A percentile compares a stretch with the other conserved stretches of the same genome.
These are phyloP conservation scores for Penicillium sp. DNA, from an alignment of 2,329 filamentous ascomycete species.

Conservation along the genomic window DNA sequence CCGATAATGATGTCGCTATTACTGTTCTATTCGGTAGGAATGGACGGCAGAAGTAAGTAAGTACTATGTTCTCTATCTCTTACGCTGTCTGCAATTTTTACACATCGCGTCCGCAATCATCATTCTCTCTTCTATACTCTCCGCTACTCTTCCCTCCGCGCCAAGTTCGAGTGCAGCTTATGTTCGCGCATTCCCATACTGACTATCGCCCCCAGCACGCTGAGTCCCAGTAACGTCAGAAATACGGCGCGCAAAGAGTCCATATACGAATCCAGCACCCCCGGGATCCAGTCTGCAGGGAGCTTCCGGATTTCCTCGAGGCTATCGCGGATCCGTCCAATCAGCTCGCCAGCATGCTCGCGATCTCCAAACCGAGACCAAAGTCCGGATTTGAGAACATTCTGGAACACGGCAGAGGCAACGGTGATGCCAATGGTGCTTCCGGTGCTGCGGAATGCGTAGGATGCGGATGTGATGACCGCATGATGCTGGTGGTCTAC, in stretches of 20 bases:
- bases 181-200: slow-evolving; percentile 69
- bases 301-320: slow-evolving; percentile 62
- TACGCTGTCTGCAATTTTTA: too few relatives aligned
- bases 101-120: too few relatives aligned
- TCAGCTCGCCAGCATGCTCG: slow-evolving; percentile 58
- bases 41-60: too few relatives aligned
- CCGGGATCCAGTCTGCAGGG: slow-evolving; percentile 61
- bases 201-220: slow-evolving; percentile 51
- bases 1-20: too few relatives aligned
- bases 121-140: too few relatives aligned
- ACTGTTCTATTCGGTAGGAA: too few relatives aligned
- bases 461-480: slow-evolving; percentile 75
- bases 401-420: slow-evolving; percentile 75
- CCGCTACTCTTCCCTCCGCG: too few relatives aligned
- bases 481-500: slow-evolving; percentile 79
- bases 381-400: slow-evolving; percentile 59
- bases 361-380: slow-evolving; percentile 59
- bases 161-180: slow-evolving; percentile 58
- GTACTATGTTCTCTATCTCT: too few relatives aligned
- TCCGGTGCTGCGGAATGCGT: slow-evolving; percentile 68
- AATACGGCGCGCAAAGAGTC: slow-evolving; percentile 69
- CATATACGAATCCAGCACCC: slow-evolving; percentile 65
- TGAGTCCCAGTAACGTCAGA: slow-evolving; percentile 57
- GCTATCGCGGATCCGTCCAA: slow-evolving; percentile 62
- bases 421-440: slow-evolving; percentile 65